Conservation (phyloP, 1,139 yeast genomes). For the Eremothecium coryli region DNA sequence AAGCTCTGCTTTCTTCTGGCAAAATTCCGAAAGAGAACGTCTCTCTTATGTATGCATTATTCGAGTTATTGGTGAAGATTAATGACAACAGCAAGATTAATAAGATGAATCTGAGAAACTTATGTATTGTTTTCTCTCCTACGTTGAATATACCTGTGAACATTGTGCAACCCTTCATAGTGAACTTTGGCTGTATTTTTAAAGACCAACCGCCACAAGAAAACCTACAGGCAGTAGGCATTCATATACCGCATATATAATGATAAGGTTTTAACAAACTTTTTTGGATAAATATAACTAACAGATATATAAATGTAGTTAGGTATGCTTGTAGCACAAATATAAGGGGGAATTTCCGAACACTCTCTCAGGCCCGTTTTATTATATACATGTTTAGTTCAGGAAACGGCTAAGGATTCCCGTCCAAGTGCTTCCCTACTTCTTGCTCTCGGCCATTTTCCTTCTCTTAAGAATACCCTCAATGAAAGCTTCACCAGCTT, state of each 20-base stretch:
- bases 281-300: no score
- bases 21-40: slow-evolving; percentile 43
- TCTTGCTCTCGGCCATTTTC: slow-evolving; percentile 18
- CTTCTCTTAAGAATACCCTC: slow-evolving; percentile 86
- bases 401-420: no score
- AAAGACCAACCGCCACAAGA: slow-evolving; percentile 40
- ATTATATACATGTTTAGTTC: no score
- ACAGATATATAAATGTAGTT: no score
- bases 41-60: slow-evolving; percentile 55
- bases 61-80: slow-evolving; percentile 58
- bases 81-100: slow-evolving; percentile 55
- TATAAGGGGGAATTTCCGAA: no score
- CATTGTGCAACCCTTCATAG: slow-evolving; percentile 51
- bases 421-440: no score
- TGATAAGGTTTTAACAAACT: no score
- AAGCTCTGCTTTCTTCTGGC: slow-evolving; percentile 26
- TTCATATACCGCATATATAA: slow-evolving; percentile 30
- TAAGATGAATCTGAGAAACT: slow-evolving; percentile 73
- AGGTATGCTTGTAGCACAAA: no score
- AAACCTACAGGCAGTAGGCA: slow-evolving; percentile 26
- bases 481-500: slow-evolving; percentile 97
- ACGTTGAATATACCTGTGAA: slow-evolving; percentile 66
- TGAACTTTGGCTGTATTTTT: slow-evolving; percentile 58
- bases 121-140: slow-evolving; percentile 81
- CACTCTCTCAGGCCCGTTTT: no score